phyloP scores from a whole-genome alignment of 129 eudicot species.

The Gnaphalium uliginosum region DNA sequence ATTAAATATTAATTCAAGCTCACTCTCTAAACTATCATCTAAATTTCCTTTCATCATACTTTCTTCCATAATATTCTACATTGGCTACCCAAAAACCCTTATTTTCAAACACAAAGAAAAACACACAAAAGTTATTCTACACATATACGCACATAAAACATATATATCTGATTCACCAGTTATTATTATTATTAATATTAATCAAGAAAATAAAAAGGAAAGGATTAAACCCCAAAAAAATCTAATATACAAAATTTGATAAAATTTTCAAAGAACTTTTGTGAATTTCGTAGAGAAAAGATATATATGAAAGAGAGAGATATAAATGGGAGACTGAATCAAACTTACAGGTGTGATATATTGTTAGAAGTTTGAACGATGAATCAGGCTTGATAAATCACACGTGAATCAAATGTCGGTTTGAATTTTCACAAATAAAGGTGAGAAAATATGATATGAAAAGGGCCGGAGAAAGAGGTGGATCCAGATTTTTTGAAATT shows the following conservation, averaged over 20 bases:
- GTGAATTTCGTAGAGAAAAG: background rate
- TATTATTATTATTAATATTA: background rate
- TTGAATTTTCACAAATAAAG: constrained; percentile 9
- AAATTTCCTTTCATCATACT: constrained; percentile 44
- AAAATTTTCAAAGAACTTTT: background rate
- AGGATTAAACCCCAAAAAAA: background rate
- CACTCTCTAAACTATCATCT: constrained; percentile 48
- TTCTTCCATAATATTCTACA: constrained; percentile 27
- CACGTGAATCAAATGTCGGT: constrained; percentile 31
- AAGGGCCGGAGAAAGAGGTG: constrained; percentile 32
- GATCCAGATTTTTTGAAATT: constrained; percentile 25
- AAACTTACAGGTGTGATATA: constrained; percentile 32
- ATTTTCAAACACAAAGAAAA: background rate
- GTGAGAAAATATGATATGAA: no score
- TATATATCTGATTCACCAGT: background rate
- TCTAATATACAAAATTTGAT: background rate
- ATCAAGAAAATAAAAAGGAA: background rate
- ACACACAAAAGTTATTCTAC: background rate
- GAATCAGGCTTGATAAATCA: constrained; percentile 21
- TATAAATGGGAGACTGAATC: constrained; percentile 10
- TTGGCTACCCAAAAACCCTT: constrained; percentile 37
- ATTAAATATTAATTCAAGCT: constrained; percentile 59
- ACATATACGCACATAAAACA: background rate
- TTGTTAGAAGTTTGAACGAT: constrained; percentile 29
- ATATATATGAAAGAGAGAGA: background rate